Base-by-base conservation (phyloP, 2,329 filamentous ascomycete genomes). In the Plenodomus lindquistii region DNA sequence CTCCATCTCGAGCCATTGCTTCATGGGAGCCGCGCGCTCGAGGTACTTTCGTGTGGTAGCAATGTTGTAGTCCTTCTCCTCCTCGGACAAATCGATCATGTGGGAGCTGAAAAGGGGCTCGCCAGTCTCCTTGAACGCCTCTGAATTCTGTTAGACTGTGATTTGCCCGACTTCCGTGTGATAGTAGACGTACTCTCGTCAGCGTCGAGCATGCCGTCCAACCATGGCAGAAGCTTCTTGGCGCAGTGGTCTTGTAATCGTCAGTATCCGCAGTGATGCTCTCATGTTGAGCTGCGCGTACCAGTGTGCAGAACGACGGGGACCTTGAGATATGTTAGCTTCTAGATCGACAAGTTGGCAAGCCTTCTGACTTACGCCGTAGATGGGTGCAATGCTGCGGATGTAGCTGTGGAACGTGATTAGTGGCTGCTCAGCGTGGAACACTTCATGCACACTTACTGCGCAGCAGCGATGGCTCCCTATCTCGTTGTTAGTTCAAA, bases 1-100 rank as follows among this genome's bases (percentile, higher is more conserved):
- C 79, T 91, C 87, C 93, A 97, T 99, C 85, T 99, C 94, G 63
- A 99, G 85, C 91, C 91, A 97, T 24, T 97, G 91, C 84, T 69
- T 96, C 90, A 97, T 91, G 66, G 92, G 91, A 41, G 91, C 91
- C 72, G 88, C 90, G 65, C 93, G 89, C 85, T 96, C 87, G 58
- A 97, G 85, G 83, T 99, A 64, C 53, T 61, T 60, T 52, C 59
- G 62, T 37, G 93, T 97, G 72, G 90, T 97, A 72, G 87, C 75
- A 69, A 99, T 88, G 85, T 99, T 97, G 79, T 83, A 91, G 54
- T 94, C 84, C 60, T 48, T 54, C 27, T 34, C 73, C 82, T 97
- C 93, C 81, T 97, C 94, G 20, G 89, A 94, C 35, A 73, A 45
- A 77, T 99, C 94, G 71, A 97, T 96, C 94, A 99, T 99, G 86